These are phyloP conservation scores for Brachypodium distachyon DNA, from an alignment of 202 grass and related monocot genomes.

Conservation along the genomic window DNA sequence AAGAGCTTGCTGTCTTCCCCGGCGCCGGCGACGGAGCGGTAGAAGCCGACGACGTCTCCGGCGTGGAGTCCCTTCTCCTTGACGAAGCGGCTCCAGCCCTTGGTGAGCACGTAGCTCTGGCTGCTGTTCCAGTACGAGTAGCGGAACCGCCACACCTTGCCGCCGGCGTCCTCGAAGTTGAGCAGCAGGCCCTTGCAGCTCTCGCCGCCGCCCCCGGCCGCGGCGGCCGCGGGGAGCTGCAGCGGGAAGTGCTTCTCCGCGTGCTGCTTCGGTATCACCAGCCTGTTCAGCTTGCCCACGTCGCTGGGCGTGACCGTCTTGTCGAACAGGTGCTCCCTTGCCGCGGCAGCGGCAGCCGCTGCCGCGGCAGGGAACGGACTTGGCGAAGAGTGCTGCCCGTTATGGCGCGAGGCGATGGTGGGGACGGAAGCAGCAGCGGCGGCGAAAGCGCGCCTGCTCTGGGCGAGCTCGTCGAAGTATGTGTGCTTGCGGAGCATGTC, in stretches of 20 bases:
- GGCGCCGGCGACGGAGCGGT: slow-evolving; percentile 7
- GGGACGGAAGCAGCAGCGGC: background rate
- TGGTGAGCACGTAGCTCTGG: slow-evolving; percentile 98
- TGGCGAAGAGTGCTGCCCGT: background rate
- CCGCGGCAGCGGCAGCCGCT: background rate
- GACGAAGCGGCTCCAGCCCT: slow-evolving; percentile 97
- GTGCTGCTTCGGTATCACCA: slow-evolving; percentile 92
- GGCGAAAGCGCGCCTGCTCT: slow-evolving; percentile 38
- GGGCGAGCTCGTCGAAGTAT: slow-evolving; percentile 72
- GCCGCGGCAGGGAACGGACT: background rate
- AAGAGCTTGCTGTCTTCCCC: slow-evolving; percentile 42
- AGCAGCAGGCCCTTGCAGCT: slow-evolving; percentile 66
- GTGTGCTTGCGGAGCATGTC: slow-evolving; percentile 98
- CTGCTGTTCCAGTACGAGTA: slow-evolving; percentile 99
- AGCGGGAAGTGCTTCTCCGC: slow-evolving; percentile 82
- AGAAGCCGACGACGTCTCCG: slow-evolving; percentile 76
- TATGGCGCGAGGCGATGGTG: background rate
- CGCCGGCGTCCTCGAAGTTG: slow-evolving; percentile 75
- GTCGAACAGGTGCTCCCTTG: slow-evolving; percentile 67
- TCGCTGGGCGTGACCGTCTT: slow-evolving; percentile 85
- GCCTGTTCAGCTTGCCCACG: slow-evolving; percentile 83
- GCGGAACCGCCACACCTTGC: slow-evolving; percentile 80
- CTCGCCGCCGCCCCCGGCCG: slow-evolving; percentile 13
- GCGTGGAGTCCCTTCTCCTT: slow-evolving; percentile 78
- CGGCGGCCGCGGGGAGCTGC: slow-evolving; percentile 6